Evolutionary conservation across 768 basidiomycete species (phyloP).

Genomic region (Tulasnella sp.): DNA sequence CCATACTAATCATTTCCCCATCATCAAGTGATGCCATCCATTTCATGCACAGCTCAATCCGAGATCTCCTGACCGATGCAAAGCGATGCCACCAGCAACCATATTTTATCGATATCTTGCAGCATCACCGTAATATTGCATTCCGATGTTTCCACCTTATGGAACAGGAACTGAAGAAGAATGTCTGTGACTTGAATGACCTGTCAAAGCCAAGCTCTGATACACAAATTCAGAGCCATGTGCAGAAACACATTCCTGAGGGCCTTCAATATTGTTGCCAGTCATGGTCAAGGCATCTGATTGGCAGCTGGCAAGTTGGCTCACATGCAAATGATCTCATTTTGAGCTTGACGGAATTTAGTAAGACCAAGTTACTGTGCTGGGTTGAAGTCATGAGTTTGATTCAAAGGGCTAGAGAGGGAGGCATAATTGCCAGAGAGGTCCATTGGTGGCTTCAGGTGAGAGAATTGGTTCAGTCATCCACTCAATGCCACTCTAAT

Average conservation of each 20-base stretch:
- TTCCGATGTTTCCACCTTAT: not conserved
- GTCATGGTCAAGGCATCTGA: not conserved
- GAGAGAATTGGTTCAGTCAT: not conserved
- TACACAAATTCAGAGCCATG: not conserved
- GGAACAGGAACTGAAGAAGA: not conserved
- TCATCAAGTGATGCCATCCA: not conserved
- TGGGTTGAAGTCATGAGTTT: not conserved
- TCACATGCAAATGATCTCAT: not conserved
- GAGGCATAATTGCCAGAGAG: not conserved
- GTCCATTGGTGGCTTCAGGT: not conserved
- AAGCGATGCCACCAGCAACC: not conserved
- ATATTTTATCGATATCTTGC: not conserved
- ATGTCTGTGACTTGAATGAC: not conserved
- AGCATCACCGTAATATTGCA: not conserved
- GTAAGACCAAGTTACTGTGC: not conserved
- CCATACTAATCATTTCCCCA: not conserved
- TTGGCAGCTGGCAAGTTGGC: not conserved
- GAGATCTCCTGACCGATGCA: not conserved
- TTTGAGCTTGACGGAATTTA: not conserved
- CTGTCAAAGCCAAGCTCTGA: not conserved
- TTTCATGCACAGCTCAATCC: not conserved
- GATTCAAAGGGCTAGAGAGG: not conserved
- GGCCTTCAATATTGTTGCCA: not conserved
- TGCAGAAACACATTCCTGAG: not conserved
- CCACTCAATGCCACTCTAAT: not conserved